Evolutionary conservation across 2,329 filamentous ascomycete species (phyloP).

Genomic region (Colletotrichum gloeosporioides): DNA sequence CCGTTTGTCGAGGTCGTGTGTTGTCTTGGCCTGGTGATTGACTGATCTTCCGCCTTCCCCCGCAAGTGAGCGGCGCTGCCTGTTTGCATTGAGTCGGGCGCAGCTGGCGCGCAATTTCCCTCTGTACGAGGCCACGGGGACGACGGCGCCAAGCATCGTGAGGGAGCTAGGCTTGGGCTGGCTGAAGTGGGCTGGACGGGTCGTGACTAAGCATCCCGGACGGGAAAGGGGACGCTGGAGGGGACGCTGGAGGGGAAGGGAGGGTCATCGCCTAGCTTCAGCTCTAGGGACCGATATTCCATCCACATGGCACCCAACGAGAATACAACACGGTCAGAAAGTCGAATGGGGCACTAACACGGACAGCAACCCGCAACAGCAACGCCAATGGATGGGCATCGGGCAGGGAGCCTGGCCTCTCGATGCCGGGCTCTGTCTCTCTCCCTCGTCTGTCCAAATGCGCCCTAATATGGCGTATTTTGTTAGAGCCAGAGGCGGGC

Average conservation of each 20-base stretch:
- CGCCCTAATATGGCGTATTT: neutral
- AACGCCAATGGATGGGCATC: neutral
- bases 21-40: neutral
- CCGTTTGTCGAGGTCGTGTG: neutral
- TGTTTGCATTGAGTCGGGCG: neutral
- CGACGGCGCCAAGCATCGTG: slow-evolving; percentile 11
- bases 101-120: slow-evolving; percentile 16
- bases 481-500: neutral
- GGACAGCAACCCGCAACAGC: neutral
- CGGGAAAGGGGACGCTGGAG: neutral
- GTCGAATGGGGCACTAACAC: neutral
- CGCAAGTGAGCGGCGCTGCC: neutral
- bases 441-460: neutral
- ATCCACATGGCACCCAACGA: neutral
- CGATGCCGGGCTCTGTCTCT: neutral
- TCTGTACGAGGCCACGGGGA: slow-evolving; percentile 10
- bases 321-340: neutral
- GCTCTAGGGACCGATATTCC: neutral
- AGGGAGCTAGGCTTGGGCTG: neutral
- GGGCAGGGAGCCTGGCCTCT: neutral
- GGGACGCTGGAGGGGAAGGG: neutral
- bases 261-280: neutral
- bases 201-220: neutral
- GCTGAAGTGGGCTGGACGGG: neutral
- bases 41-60: neutral